Evolutionary conservation across 257 asterid species (phyloP).

Genomic region (Buddleja alternifolia): DNA sequence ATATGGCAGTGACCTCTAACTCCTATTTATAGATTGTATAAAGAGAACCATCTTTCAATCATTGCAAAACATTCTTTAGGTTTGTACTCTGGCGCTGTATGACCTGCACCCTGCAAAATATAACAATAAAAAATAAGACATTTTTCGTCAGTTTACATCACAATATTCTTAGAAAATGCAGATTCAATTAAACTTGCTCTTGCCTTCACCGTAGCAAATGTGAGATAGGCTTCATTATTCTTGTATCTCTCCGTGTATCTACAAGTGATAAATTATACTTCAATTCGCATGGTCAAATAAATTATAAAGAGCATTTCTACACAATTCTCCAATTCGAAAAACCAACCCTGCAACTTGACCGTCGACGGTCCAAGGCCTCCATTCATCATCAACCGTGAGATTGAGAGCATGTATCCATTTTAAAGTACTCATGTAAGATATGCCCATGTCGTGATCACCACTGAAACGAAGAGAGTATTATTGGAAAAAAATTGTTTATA

Average conservation of each 20-base stretch:
- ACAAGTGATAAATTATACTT: background rate
- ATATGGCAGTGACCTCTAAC: too few species aligned
- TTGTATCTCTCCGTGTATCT: constrained; percentile 42
- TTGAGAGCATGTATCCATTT: constrained; percentile 44
- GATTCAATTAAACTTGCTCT: constrained; percentile 8
- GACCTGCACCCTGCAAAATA: constrained; percentile 44
- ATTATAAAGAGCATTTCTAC: too few species aligned
- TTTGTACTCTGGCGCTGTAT: too few species aligned
- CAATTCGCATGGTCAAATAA: too few species aligned
- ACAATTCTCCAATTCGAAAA: background rate
- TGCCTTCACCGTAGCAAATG: constrained; percentile 54
- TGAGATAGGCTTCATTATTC: constrained; percentile 32
- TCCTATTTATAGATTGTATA: too few species aligned
- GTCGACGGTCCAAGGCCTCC: constrained; percentile 53
- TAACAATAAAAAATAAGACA: too few species aligned
- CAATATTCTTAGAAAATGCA: background rate
- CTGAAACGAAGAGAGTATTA: constrained; percentile 24
- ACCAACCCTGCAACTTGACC: constrained; percentile 57
- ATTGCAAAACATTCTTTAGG: constrained; percentile 17
- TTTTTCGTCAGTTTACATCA: background rate
- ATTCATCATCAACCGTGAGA: constrained; percentile 36
- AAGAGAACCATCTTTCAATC: constrained; percentile 38
- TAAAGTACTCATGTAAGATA: constrained; percentile 44
- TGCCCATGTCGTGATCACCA: constrained; percentile 52
- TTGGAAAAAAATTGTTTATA: background rate